These are phyloP conservation scores for Fusarium chlamydosporum DNA, from an alignment of 2,329 filamentous ascomycete genomes.

Conservation along the genomic window DNA sequence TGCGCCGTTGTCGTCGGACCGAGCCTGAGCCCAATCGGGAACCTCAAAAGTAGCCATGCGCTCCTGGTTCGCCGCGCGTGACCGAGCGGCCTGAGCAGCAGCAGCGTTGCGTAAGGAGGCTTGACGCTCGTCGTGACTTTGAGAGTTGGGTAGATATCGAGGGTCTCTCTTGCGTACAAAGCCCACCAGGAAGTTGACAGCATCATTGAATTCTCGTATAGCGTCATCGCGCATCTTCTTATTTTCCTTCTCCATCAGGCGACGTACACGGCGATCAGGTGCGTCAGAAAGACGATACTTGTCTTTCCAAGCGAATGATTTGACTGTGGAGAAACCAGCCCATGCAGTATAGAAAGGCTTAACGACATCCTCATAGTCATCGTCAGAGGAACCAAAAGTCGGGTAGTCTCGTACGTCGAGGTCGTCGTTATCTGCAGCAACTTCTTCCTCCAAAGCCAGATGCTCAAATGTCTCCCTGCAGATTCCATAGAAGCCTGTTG, in stretches of 20 bases:
- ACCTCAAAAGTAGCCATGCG: constrained; percentile 75
- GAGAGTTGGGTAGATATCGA: constrained; percentile 81
- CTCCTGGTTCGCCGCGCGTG: constrained; percentile 84
- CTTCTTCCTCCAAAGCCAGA: constrained; percentile 83
- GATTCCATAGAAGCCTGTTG: constrained; percentile 87
- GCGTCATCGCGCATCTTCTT: constrained; percentile 85
- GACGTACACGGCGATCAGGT: constrained; percentile 84
- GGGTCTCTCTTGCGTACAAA: constrained; percentile 95
- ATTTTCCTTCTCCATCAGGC: constrained; percentile 97
- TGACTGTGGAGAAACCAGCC: constrained; percentile 85
- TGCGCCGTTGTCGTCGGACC: constrained; percentile 64
- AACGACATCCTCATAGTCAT: constrained; percentile 81
- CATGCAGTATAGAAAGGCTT: constrained; percentile 86
- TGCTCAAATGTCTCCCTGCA: constrained; percentile 82
- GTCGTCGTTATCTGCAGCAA: constrained; percentile 78
- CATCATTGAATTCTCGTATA: constrained; percentile 90
- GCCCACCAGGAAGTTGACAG: constrained; percentile 85
- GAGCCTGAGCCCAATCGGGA: constrained; percentile 81
- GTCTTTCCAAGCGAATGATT: constrained; percentile 92
- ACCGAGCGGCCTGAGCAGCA: constrained; percentile 85
- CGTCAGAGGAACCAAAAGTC: constrained; percentile 82
- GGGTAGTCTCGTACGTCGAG: constrained; percentile 77
- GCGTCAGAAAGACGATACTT: constrained; percentile 86
- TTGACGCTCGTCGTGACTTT: constrained; percentile 85
- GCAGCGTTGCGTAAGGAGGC: constrained; percentile 82